These are phyloP conservation scores for Cordyceps tenuipes DNA, from an alignment of 2,329 filamentous ascomycete genomes.

Conservation along the genomic window DNA sequence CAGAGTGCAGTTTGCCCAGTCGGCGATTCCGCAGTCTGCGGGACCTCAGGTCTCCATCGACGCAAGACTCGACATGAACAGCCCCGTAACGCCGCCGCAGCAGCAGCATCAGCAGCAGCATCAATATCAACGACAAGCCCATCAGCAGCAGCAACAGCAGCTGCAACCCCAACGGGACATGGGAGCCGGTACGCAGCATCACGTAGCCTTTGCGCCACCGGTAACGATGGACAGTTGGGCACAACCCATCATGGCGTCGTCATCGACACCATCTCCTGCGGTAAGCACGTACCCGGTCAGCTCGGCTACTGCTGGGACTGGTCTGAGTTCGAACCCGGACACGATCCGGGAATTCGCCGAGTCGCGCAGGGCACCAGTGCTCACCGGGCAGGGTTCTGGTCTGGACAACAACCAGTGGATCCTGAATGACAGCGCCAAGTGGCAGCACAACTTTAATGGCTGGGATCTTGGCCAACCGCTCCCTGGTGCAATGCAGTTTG, in stretches of 20 bases:
- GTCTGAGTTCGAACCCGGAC: background rate
- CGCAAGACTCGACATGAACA: slow-evolving; percentile 6
- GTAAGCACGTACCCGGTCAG: background rate
- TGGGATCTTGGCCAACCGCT: slow-evolving; percentile 35
- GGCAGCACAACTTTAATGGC: slow-evolving; percentile 49
- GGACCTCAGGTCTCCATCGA: background rate
- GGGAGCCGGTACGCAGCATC: background rate
- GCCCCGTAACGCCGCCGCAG: background rate
- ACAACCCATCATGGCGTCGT: background rate
- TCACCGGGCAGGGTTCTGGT: slow-evolving; percentile 6
- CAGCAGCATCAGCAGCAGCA: no score
- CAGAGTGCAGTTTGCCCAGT: slow-evolving; percentile 6
- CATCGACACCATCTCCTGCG: background rate
- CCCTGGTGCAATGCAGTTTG: slow-evolving; percentile 21
- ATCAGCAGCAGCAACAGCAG: no score
- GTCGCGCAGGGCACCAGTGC: background rate
- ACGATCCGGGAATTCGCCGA: background rate
- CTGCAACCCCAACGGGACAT: slow-evolving; percentile 7
- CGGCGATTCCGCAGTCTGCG: background rate
- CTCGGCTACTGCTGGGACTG: background rate
- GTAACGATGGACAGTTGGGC: slow-evolving; percentile 6
- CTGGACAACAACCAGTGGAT: slow-evolving; percentile 50
- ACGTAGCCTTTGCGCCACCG: background rate
- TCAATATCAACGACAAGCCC: no score
- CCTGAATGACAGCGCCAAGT: slow-evolving; percentile 47